These are phyloP conservation scores for Elaeis oleifera DNA, from an alignment of 202 grass and related monocot species.

Conservation along the genomic window DNA sequence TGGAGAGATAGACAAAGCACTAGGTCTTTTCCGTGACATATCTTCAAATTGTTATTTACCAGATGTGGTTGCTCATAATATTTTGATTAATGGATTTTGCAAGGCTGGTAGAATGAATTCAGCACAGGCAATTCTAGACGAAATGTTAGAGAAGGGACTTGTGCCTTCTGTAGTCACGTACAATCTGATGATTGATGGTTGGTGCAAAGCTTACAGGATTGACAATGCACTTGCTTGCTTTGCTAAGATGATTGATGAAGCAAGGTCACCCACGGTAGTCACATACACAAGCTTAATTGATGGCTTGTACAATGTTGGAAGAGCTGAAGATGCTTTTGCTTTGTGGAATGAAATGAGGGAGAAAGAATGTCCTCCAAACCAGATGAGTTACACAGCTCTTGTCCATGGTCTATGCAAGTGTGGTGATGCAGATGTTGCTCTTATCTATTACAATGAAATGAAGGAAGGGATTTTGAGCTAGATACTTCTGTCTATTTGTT, in stretches of 20 bases:
- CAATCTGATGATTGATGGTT: constrained; percentile 92
- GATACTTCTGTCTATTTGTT: constrained; percentile 58
- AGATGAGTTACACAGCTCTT: constrained; percentile 65
- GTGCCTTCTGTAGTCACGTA: constrained; percentile 76
- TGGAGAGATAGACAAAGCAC: constrained; percentile 47
- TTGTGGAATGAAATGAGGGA: constrained; percentile 63
- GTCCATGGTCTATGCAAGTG: constrained; percentile 82
- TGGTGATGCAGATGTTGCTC: constrained; percentile 37
- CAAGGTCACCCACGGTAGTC: constrained; percentile 49
- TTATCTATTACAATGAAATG: constrained; percentile 69
- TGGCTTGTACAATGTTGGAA: constrained; percentile 50
- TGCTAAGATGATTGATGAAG: constrained; percentile 64
- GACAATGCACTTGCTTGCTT: constrained; percentile 55
- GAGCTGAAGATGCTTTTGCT: constrained; percentile 40
- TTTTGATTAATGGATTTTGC: constrained; percentile 78
- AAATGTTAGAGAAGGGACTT: constrained; percentile 65
- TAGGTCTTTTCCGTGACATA: constrained; percentile 54
- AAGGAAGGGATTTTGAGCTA: constrained; percentile 44
- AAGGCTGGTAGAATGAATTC: constrained; percentile 58
- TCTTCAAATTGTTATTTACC: constrained; percentile 70
- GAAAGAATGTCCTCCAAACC: constrained; percentile 53
- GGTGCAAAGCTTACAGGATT: constrained; percentile 59
- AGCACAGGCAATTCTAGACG: constrained; percentile 59
- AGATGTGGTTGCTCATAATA: constrained; percentile 91
- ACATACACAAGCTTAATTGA: constrained; percentile 88